Percentiles rank a stretch among this genome's conserved stretches.
Conservation (phyloP, 148 eudicot genomes). For the Oxyria digyna region DNA sequence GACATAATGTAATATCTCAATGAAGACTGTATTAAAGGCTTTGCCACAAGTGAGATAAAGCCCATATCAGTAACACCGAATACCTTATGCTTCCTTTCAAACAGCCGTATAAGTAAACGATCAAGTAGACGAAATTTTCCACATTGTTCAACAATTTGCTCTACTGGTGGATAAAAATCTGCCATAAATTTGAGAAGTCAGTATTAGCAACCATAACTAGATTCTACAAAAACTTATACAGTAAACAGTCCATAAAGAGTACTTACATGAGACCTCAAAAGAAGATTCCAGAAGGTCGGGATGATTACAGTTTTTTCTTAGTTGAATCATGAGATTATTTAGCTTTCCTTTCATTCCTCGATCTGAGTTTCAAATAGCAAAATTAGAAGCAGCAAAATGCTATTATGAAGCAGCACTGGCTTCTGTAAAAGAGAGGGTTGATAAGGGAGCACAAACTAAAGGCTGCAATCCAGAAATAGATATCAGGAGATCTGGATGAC, state of each 20-base stretch:
- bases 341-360: slow-evolving; percentile 66
- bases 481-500: neutral
- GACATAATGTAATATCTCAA: neutral
- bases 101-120: slow-evolving; percentile 50
- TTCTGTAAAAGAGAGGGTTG: too few relatives aligned
- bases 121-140: slow-evolving; percentile 86
- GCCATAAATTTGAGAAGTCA: slow-evolving; percentile 12
- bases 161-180: slow-evolving; percentile 82
- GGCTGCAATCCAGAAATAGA: neutral
- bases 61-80: slow-evolving; percentile 21
- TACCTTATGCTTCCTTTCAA: slow-evolving; percentile 81
- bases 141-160: slow-evolving; percentile 80
- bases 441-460: neutral
- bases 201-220: neutral
- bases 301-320: slow-evolving; percentile 92
- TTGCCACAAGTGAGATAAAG: neutral
- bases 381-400: neutral
- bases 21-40: neutral
- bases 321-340: slow-evolving; percentile 85
- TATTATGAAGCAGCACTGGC: too few relatives aligned
- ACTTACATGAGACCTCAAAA: slow-evolving; percentile 79
- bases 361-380: slow-evolving; percentile 25
- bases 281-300: slow-evolving; percentile 87
- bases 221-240: neutral
- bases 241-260: neutral